Evolutionary conservation across 2,329 filamentous ascomycete species (phyloP).

Genomic region (Aspergillus chevalieri): DNA sequence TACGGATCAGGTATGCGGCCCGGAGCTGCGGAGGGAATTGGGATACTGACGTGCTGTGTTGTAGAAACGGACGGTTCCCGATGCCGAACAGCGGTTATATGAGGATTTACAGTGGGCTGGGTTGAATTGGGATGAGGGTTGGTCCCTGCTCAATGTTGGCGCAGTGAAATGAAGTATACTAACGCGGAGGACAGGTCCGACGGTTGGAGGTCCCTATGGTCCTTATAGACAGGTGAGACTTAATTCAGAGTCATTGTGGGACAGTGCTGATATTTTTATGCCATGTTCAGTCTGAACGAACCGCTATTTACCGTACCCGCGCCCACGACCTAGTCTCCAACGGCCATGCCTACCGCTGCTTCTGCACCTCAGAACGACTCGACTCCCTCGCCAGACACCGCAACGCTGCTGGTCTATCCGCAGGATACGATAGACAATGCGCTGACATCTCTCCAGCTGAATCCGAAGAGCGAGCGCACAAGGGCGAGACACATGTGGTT

Average conservation of each 20-base stretch:
- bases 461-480: constrained; percentile 62
- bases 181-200: constrained; percentile 55
- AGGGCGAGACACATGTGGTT: constrained; percentile 68
- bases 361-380: constrained; percentile 71
- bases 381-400: constrained; percentile 59
- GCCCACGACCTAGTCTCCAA: constrained; percentile 61
- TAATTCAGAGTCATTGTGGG: neutral
- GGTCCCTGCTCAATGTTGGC: neutral
- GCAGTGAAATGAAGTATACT: neutral
- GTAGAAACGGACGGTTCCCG: constrained; percentile 72
- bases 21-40: neutral
- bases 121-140: constrained; percentile 87
- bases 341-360: constrained; percentile 84
- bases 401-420: constrained; percentile 53
- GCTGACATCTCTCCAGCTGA: constrained; percentile 59
- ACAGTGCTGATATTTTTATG: neutral
- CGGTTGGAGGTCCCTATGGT: constrained; percentile 71
- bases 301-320: constrained; percentile 65
- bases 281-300: constrained; percentile 64
- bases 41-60: constrained; percentile 24
- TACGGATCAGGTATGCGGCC: constrained; percentile 69
- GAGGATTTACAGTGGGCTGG: constrained; percentile 84
- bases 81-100: constrained; percentile 71
- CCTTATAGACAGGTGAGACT: constrained; percentile 71
- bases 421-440: constrained; percentile 68